Evolutionary conservation across 768 basidiomycete species (phyloP), one percentile per base, ranked within the genome.

Genomic region (Kwoniella mangroviensis): DNA sequence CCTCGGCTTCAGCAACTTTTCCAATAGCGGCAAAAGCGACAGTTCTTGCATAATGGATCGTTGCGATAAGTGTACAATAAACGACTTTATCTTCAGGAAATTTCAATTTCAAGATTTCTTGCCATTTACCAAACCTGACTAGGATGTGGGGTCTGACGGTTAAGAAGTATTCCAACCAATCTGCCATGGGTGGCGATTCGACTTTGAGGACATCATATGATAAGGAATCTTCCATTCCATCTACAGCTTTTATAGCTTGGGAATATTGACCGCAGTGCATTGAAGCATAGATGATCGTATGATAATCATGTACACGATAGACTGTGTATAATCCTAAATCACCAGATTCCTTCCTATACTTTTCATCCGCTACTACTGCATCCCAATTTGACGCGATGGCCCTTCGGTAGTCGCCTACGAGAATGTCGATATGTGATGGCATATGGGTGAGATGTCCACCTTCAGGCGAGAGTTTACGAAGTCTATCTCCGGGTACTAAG

Each of bases 351-450:
- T 10, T 43, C 4, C 21, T 26, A 63, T 79, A 79, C 22, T 70
- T 71, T 22, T 73, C 71, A 59, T 79, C 80, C 4, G 69, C 73
- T n/a, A 63, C 41, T 17, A 79, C 68, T 1, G 72, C 78, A 3
- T 53, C 51, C 26, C 54, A 22, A 68, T 81, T 81, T 43, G 75
- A 53, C 9, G 61, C 17, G 40, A 76, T 78, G 17, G 78, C 78
- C 12, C 78, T 64, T 21, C 74, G 76, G 67, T 79, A 81, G 53
- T 81, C 80, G 1, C 80, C 80, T 9, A 76, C 70, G 6, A 81
- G 71, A 15, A 81, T 26, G 61, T 81, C 73, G 69, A 81, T 67
- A 62, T 81, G 80, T 19, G 70, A 72, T 0, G 80, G 80, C 80
- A 81, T 81, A 58, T 81, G 80, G 19, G 74, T 73, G 26, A 76